Evolutionary conservation across 495 filamentous ascomycete genomes (phyloP).

Genomic region (Cudoniella acicularis): DNA sequence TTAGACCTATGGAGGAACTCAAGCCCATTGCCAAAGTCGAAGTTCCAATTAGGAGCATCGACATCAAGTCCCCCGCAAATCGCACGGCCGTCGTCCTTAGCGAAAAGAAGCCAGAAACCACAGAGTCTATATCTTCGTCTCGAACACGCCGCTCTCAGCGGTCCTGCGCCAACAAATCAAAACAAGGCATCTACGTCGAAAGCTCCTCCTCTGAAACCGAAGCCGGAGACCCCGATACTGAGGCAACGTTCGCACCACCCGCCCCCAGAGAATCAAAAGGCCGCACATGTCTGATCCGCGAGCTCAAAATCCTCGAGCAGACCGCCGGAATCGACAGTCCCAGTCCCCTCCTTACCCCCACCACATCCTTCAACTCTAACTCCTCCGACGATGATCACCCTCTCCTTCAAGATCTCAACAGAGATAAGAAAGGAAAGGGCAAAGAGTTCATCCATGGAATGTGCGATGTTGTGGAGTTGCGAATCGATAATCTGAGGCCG

Average conservation of each 20-base stretch:
- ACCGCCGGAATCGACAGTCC: conserved; percentile 17
- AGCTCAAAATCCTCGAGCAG: conserved; percentile 16
- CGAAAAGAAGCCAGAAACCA: background rate
- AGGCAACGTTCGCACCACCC: background rate
- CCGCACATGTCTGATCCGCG: conserved; percentile 2
- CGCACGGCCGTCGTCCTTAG: background rate
- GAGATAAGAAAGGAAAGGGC: conserved; percentile 15
- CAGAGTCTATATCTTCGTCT: conserved; percentile 1
- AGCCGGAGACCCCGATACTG: background rate
- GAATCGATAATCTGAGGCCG: conserved; percentile 79
- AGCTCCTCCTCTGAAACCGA: conserved; percentile 6
- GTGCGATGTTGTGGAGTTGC: conserved; percentile 75
- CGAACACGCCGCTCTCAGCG: conserved; percentile 5
- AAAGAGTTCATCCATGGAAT: conserved; percentile 60
- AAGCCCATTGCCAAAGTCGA: background rate
- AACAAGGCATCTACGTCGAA: conserved; percentile 18
- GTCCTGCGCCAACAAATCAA: background rate
- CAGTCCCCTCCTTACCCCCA: background rate
- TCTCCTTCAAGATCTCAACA: background rate
- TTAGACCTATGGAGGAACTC: background rate
- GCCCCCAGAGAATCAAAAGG: background rate
- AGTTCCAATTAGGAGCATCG: background rate
- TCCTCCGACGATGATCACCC: conserved; percentile 9
- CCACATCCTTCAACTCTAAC: background rate
- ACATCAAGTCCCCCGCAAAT: background rate